A percentile compares a stretch with the other conserved stretches of the same genome.
phyloP scores from a whole-genome alignment of 2,329 filamentous ascomycete species.

The Claviceps spartinae region DNA sequence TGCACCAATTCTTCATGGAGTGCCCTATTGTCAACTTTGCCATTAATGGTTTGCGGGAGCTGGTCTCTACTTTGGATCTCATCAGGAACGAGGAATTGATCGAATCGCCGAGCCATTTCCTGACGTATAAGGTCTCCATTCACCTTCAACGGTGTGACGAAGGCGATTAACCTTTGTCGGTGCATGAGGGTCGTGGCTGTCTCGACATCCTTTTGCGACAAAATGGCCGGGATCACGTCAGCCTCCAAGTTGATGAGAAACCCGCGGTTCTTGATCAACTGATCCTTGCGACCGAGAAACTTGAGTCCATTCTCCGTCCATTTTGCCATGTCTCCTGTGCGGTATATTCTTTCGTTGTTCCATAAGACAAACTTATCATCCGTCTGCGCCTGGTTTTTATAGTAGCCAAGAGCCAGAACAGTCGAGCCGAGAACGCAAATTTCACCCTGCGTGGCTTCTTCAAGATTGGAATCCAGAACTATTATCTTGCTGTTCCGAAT shows the following conservation, averaged over 20 bases:
- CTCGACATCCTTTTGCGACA: slow-evolving; percentile 7
- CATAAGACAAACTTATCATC: slow-evolving; percentile 8
- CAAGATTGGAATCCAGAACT: neutral
- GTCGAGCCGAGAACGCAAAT: slow-evolving; percentile 21
- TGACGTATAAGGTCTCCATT: neutral
- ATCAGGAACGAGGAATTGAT: neutral
- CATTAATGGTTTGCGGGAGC: neutral
- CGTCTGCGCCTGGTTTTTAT: slow-evolving; percentile 13
- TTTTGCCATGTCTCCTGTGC: slow-evolving; percentile 21
- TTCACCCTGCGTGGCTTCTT: slow-evolving; percentile 6
- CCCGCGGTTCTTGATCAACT: slow-evolving; percentile 19
- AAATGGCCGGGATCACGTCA: slow-evolving; percentile 17
- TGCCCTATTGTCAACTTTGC: neutral
- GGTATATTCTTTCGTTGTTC: slow-evolving; percentile 16
- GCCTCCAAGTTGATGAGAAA: slow-evolving; percentile 22
- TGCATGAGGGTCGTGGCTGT: slow-evolving; percentile 11
- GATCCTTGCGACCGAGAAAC: slow-evolving; percentile 16
- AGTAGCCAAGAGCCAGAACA: slow-evolving; percentile 23
- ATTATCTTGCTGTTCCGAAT: neutral
- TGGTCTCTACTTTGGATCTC: neutral
- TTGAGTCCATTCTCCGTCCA: slow-evolving; percentile 8
- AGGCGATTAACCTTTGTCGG: slow-evolving; percentile 9
- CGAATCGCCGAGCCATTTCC: neutral
- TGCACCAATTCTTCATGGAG: neutral
- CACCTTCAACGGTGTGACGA: neutral